phyloP scores from a whole-genome alignment of 371 early-diverging fungal genomes.

The Mucor circinelloides region DNA sequence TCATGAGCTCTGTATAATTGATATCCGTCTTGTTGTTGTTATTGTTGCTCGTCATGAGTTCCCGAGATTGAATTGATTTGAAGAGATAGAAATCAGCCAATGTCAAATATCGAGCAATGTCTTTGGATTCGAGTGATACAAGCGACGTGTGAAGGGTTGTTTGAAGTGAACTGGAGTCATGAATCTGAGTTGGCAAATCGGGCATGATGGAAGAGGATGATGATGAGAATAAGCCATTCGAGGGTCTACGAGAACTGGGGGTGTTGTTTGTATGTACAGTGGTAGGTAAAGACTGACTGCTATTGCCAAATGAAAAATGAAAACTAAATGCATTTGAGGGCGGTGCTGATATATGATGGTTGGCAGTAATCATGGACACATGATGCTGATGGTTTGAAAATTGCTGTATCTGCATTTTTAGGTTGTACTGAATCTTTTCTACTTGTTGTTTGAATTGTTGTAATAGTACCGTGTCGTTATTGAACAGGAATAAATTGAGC shows the following conservation, averaged over 20 bases:
- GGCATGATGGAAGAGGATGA: background rate
- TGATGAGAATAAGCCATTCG: background rate
- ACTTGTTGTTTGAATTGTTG: conserved; percentile 7
- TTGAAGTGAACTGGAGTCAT: background rate
- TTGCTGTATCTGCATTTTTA: background rate
- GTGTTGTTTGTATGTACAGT: background rate
- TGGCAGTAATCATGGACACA: background rate
- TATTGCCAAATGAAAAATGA: conserved; percentile 1
- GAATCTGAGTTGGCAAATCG: background rate
- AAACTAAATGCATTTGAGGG: conserved; percentile 4
- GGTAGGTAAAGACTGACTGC: background rate
- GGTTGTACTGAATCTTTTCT: background rate
- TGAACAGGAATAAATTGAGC: conserved; percentile 11
- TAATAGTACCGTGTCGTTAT: background rate
- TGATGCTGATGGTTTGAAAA: conserved; percentile 7
- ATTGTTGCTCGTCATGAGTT: conserved; percentile 10
- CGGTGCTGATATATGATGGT: background rate
- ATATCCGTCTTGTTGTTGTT: background rate
- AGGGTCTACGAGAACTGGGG: background rate
- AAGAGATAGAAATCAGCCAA: conserved; percentile 46
- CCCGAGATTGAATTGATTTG: conserved; percentile 32
- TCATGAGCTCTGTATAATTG: conserved; percentile 23
- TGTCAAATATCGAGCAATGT: conserved; percentile 47
- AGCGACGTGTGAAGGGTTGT: background rate
- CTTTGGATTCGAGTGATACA: conserved; percentile 28